These are phyloP conservation scores for Pyricularia grisea DNA, from an alignment of 2,329 filamentous ascomycete species.

Conservation along the genomic window DNA sequence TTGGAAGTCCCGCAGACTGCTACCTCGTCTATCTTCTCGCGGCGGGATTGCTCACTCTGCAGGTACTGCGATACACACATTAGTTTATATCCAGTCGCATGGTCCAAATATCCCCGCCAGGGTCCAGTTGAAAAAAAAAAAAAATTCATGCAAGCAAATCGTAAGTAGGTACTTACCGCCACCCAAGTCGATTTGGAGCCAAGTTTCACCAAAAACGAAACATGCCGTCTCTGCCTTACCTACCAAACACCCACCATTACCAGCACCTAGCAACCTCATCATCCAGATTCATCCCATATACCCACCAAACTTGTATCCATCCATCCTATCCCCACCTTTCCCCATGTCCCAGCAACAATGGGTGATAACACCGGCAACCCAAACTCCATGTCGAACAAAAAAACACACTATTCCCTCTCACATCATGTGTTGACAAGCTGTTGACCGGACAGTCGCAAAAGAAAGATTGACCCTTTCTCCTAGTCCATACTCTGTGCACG, in stretches of 20 bases:
- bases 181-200: background rate
- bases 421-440: background rate
- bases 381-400: background rate
- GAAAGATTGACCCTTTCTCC: background rate
- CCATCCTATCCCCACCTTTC: background rate
- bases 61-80: background rate
- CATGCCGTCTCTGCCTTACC: background rate
- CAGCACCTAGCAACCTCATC: background rate
- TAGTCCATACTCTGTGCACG: background rate
- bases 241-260: background rate
- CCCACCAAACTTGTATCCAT: background rate
- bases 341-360: background rate
- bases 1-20: background rate
- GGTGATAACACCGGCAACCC: background rate
- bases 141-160: background rate
- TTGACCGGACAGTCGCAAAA: background rate
- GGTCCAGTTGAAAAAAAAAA: background rate
- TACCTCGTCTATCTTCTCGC: background rate
- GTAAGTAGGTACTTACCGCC: background rate
- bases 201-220: background rate
- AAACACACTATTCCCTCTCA: background rate
- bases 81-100: slow-evolving; percentile 1
- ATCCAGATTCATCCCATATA: background rate
- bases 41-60: background rate
- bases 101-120: background rate